Evolutionary conservation across 176 grass and related monocot genomes (phyloP).

Genomic region (Carex kokanica): DNA sequence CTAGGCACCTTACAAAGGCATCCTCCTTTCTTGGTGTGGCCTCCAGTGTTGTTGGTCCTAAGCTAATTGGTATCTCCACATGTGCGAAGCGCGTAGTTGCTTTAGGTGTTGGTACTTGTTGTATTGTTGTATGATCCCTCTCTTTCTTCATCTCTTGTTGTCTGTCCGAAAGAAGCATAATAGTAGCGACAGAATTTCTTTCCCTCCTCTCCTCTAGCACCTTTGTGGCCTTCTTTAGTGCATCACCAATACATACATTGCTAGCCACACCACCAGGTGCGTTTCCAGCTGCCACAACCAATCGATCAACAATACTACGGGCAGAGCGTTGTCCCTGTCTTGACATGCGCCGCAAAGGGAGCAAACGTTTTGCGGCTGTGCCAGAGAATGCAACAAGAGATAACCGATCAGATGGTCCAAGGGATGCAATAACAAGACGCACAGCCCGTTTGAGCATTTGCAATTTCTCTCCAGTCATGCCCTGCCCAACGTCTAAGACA

Average conservation of each 20-base stretch:
- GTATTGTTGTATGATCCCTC: not conserved
- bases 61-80: slow-evolving; percentile 70
- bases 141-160: slow-evolving; percentile 40
- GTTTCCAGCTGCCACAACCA: slow-evolving; percentile 47
- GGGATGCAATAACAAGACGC: slow-evolving; percentile 62
- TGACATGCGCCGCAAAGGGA: slow-evolving; percentile 76
- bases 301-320: slow-evolving; percentile 72
- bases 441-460: slow-evolving; percentile 83
- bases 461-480: slow-evolving; percentile 87
- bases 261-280: slow-evolving; percentile 31
- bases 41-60: slow-evolving; percentile 25
- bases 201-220: slow-evolving; percentile 81
- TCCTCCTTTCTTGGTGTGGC: slow-evolving; percentile 34
- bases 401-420: slow-evolving; percentile 69
- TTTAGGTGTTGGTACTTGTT: slow-evolving; percentile 9
- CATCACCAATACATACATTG: slow-evolving; percentile 54
- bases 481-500: slow-evolving; percentile 81
- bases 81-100: slow-evolving; percentile 62
- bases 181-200: slow-evolving; percentile 80
- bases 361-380: slow-evolving; percentile 64
- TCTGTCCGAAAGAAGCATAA: slow-evolving; percentile 88
- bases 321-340: slow-evolving; percentile 74
- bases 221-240: slow-evolving; percentile 86
- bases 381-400: slow-evolving; percentile 85
- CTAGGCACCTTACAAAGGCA: slow-evolving; percentile 74